phyloP scores from a whole-genome alignment of 1,284 basidiomycete species.

The Naganishia liquefaciens region DNA sequence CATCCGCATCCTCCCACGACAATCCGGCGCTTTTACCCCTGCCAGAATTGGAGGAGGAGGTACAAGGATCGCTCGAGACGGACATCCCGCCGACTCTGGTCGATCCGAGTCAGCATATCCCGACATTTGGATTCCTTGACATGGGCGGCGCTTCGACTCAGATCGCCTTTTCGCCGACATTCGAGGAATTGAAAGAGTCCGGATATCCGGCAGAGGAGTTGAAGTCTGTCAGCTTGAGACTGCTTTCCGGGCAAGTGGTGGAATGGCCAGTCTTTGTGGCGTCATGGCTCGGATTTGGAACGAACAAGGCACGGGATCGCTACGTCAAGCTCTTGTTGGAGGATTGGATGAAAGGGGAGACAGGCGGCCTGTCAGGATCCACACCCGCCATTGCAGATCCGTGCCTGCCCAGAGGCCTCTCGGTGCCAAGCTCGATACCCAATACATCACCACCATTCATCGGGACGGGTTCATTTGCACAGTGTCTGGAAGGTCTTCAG shows the following conservation, averaged over 20 bases:
- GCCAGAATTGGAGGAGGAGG: constrained; percentile 24
- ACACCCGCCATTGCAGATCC: constrained; percentile 68
- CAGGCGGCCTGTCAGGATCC: constrained; percentile 14
- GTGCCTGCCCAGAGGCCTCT: constrained; percentile 79
- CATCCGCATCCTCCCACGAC: constrained; percentile 31
- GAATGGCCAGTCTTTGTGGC: constrained; percentile 94
- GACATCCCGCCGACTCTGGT: constrained; percentile 48
- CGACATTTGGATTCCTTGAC: constrained; percentile 96
- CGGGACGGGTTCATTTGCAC: constrained; percentile 89
- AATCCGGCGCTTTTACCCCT: constrained; percentile 40
- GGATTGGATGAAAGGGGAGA: constrained; percentile 56
- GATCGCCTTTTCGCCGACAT: constrained; percentile 80
- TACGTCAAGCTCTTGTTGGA: constrained; percentile 73
- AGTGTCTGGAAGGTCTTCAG: constrained; percentile 73
- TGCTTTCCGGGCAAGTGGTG: constrained; percentile 82
- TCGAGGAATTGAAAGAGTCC: constrained; percentile 59
- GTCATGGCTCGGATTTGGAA: constrained; percentile 97
- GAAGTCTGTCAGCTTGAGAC: constrained; percentile 75
- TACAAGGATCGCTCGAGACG: constrained; percentile 34
- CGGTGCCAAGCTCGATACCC: constrained; percentile 55
- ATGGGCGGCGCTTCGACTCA: constrained; percentile 99
- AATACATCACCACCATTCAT: constrained; percentile 65
- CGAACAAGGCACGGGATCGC: constrained; percentile 89
- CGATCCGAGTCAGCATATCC: constrained; percentile 55
- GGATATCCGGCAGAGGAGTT: constrained; percentile 60